These are phyloP conservation scores for Trichoderma virens DNA, from an alignment of 495 filamentous ascomycete species.

Conservation along the genomic window DNA sequence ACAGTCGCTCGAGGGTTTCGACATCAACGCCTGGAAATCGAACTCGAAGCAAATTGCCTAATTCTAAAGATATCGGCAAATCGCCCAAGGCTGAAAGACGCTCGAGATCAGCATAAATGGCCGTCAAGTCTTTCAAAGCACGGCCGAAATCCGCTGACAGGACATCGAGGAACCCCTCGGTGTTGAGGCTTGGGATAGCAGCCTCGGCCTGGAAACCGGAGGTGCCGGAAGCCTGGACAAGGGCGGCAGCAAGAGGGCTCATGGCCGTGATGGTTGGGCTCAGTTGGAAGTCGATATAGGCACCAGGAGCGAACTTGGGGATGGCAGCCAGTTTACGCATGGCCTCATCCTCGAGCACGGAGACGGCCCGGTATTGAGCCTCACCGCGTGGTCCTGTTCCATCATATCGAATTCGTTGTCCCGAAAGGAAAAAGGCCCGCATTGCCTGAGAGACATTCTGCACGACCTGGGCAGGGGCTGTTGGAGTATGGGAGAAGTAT, in stretches of 20 bases:
- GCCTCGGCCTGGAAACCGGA: slow-evolving; percentile 26
- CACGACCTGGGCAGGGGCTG: slow-evolving; percentile 81
- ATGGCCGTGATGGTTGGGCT: slow-evolving; percentile 83
- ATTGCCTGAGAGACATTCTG: slow-evolving; percentile 88
- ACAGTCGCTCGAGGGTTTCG: slow-evolving; percentile 73
- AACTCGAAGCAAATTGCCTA: slow-evolving; percentile 54
- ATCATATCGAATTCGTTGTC: slow-evolving; percentile 78
- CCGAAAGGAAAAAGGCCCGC: slow-evolving; percentile 81
- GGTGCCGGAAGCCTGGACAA: slow-evolving; percentile 25
- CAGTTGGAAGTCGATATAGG: slow-evolving; percentile 75
- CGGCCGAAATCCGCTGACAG: slow-evolving; percentile 86
- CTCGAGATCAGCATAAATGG: slow-evolving; percentile 73
- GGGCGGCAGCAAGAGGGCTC: slow-evolving; percentile 46
- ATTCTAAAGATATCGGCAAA: slow-evolving; percentile 67
- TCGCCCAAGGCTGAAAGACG: slow-evolving; percentile 69
- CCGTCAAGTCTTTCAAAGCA: slow-evolving; percentile 73
- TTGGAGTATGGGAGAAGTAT: slow-evolving; percentile 83
- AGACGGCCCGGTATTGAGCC: slow-evolving; percentile 67
- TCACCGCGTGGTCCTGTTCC: slow-evolving; percentile 62
- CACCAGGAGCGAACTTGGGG: slow-evolving; percentile 55
- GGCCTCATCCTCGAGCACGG: slow-evolving; percentile 60
- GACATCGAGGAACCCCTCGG: slow-evolving; percentile 70
- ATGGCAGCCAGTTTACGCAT: slow-evolving; percentile 49
- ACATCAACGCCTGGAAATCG: slow-evolving; percentile 88
- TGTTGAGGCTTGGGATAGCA: slow-evolving; percentile 53